phyloP scores from a whole-genome alignment of 306 rosid genomes.

The Dalbergia cultrata region DNA sequence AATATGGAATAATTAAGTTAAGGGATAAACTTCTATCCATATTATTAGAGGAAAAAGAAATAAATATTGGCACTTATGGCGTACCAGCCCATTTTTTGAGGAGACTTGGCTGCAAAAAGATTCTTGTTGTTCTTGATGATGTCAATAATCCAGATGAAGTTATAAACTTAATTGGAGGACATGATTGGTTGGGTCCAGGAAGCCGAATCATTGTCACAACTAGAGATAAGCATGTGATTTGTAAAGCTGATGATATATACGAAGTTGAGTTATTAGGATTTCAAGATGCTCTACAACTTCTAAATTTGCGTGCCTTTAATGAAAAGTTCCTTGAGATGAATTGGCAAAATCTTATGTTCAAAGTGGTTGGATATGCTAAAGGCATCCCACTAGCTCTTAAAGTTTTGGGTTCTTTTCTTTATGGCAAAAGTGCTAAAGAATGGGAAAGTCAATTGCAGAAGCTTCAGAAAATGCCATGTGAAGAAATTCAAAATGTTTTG shows the following conservation, averaged over 20 bases:
- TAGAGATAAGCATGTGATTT: neutral
- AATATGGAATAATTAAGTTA: neutral
- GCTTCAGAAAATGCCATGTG: no score
- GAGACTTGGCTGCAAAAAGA: neutral
- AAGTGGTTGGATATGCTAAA: neutral
- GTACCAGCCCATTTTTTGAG: neutral
- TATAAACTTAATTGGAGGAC: neutral
- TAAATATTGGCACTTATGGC: neutral
- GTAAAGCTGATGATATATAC: neutral
- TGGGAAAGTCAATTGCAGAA: no score
- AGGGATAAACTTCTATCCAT: neutral
- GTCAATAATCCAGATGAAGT: no score
- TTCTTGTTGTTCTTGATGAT: no score
- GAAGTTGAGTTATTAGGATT: neutral
- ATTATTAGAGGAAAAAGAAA: neutral
- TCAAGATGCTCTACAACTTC: neutral
- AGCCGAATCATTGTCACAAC: neutral
- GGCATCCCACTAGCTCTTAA: neutral
- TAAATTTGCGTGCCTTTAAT: neutral
- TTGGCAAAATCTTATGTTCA: neutral
- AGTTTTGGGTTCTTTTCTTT: no score
- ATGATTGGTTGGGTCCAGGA: neutral
- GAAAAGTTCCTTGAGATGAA: neutral
- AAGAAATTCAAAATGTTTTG: no score
- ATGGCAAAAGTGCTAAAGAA: no score